Base-by-base conservation (phyloP, 2,329 filamentous ascomycete species). In the Cladosporium sp. region DNA sequence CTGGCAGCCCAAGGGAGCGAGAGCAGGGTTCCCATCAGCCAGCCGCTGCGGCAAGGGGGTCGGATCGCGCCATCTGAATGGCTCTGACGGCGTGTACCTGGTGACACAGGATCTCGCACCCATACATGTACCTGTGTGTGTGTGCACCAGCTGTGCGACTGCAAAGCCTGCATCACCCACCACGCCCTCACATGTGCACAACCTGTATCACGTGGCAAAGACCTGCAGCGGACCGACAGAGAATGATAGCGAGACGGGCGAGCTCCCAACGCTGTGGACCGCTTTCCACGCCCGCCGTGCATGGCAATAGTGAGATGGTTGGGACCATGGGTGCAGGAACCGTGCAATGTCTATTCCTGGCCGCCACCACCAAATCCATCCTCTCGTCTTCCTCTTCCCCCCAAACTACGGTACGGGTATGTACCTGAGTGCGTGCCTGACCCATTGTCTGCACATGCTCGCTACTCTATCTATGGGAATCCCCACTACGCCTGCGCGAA, bases 401-500 rank as follows among this genome's bases (percentile, higher is more conserved):
- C n/a, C n/a, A n/a, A n/a, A n/a, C n/a, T n/a, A n/a, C n/a, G n/a
- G n/a, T n/a, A n/a, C n/a, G n/a, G n/a, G n/a, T n/a, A n/a, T n/a
- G n/a, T n/a, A n/a, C n/a, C n/a, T n/a, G n/a, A 27, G 9, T 27
- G 22, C 9, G 22, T 27, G 22, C 22, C 22, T 27, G 22, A 27
- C 22, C 22, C 5, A 4, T 27, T 9, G 5, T 9, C 22, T 9
- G 22, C 9, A 27, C 47, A 43, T 47, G 36, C 40, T n/a, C n/a
- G n/a, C n/a, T n/a, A n/a, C n/a, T 30, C 44, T 51, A 56, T 51
- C 53, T 56, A 67, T 57, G 56, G 13, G 61, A 61, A 52, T 44
- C 56, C 53, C 58, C 58, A 60, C 43, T 38, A 57, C 22, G 54
- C 55, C 44, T 71, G 68, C 55, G 73, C 75, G 63, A 73, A 77